Percentiles rank a stretch among this genome's conserved stretches.
Conservation (phyloP, 2,329 filamentous ascomycete species). For the Aspergillus brasiliensis region DNA sequence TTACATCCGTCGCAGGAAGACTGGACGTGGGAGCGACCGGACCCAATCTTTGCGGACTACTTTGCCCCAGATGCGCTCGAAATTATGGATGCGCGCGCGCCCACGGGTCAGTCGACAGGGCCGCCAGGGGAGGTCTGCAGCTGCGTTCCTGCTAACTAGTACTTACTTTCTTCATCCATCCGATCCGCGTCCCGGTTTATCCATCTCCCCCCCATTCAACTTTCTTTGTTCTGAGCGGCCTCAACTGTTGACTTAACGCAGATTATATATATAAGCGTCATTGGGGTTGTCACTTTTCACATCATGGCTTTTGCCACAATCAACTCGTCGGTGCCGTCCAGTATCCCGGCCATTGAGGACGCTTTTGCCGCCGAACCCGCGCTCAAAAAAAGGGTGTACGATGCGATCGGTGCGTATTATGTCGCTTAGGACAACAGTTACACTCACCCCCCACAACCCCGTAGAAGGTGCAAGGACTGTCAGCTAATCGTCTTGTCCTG, state of each 20-base stretch:
- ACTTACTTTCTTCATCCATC: slow-evolving; percentile 1
- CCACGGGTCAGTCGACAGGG: slow-evolving; percentile 2
- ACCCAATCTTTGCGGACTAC: background rate
- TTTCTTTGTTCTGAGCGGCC: background rate
- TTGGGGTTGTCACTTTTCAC: background rate
- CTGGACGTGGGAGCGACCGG: background rate
- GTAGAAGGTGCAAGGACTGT: slow-evolving; percentile 4
- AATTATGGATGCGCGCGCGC: slow-evolving; percentile 1
- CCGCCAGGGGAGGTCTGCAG: slow-evolving; percentile 4
- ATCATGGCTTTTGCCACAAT: slow-evolving; percentile 44
- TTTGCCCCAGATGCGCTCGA: background rate
- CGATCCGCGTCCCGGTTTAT: background rate
- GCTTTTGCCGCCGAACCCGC: slow-evolving; percentile 44
- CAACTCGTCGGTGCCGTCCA: slow-evolving; percentile 27
- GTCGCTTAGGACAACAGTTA: background rate
- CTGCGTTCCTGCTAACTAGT: background rate
- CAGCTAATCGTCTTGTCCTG: slow-evolving; percentile 8
- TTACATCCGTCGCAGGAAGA: background rate
- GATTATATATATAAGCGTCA: background rate
- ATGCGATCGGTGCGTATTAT: slow-evolving; percentile 44
- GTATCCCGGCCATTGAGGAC: slow-evolving; percentile 40
- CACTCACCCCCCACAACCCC: slow-evolving; percentile 7
- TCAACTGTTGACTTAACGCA: background rate
- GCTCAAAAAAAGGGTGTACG: slow-evolving; percentile 45
- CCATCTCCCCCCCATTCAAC: background rate